A percentile compares a stretch with the other conserved stretches of the same genome.
Conservation (phyloP, 2,329 filamentous ascomycete genomes). For the Fusarium begoniae region DNA sequence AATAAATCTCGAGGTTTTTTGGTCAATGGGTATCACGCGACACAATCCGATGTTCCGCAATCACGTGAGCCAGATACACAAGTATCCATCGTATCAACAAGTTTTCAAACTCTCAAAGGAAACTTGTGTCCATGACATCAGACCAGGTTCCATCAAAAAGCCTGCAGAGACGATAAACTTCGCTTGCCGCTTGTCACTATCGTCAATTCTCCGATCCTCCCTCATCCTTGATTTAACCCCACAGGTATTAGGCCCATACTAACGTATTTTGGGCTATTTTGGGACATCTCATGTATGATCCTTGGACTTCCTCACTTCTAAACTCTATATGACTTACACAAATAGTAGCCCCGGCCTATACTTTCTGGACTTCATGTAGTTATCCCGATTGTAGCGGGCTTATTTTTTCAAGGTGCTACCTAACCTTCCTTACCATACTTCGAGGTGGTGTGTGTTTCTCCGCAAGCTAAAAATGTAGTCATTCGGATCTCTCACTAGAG, state of each 20-base stretch:
- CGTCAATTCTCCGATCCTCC: conserved; percentile 3
- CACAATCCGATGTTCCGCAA: conserved; percentile 17
- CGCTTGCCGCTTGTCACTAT: neutral
- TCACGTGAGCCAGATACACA: neutral
- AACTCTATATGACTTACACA: neutral
- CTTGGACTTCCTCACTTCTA: neutral
- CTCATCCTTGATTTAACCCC: neutral
- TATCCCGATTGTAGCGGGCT: neutral
- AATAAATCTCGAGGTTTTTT: conserved; percentile 10
- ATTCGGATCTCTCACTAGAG: neutral
- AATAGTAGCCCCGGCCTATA: neutral
- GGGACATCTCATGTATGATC: neutral
- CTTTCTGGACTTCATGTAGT: neutral
- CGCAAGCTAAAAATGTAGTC: neutral
- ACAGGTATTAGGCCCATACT: neutral
- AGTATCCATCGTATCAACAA: neutral
- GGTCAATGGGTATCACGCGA: conserved; percentile 32
- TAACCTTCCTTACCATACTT: neutral
- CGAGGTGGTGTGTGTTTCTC: neutral
- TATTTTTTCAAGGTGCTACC: neutral
- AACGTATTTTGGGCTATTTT: neutral
- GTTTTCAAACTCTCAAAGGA: neutral
- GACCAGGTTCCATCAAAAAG: neutral
- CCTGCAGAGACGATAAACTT: neutral
- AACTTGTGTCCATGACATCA: neutral